phyloP scores from a whole-genome alignment of 148 eudicot species.

The Rhododendron ferrugineum region DNA sequence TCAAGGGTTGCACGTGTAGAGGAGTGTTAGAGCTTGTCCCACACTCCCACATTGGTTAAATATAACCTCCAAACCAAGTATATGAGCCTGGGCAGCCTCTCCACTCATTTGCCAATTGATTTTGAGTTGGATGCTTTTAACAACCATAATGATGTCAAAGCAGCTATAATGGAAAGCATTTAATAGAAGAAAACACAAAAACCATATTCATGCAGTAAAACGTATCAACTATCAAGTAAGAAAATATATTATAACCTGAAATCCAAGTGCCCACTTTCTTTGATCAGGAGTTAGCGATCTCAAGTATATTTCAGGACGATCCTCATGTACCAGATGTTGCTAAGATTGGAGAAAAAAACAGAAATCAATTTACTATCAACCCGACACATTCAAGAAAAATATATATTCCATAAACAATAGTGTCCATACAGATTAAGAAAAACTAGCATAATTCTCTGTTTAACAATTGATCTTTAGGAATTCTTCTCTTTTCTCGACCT shows the following conservation, averaged over 20 bases:
- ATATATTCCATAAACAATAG: not conserved
- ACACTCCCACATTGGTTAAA: too few species aligned
- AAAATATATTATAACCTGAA: constrained; percentile 14
- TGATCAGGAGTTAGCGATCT: constrained; percentile 14
- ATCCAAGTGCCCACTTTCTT: constrained; percentile 27
- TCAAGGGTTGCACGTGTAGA: too few species aligned
- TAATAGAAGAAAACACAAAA: not conserved
- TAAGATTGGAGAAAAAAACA: not conserved
- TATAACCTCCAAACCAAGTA: too few species aligned
- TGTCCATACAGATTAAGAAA: not conserved
- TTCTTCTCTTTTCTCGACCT: not conserved
- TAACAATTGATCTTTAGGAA: not conserved
- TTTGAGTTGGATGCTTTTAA: too few species aligned
- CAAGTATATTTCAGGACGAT: constrained; percentile 7
- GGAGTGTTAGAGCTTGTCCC: too few species aligned
- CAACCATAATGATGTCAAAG: not conserved
- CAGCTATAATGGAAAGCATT: not conserved
- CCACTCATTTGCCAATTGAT: too few species aligned
- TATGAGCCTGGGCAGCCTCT: too few species aligned
- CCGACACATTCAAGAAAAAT: not conserved
- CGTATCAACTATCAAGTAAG: not conserved
- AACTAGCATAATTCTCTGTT: not conserved
- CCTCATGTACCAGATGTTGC: constrained; percentile 4
- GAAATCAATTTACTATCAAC: not conserved
- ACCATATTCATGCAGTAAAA: not conserved